Base-by-base conservation (phyloP, 176 grass and related monocot genomes). In the Tillandsia fasciculata region DNA sequence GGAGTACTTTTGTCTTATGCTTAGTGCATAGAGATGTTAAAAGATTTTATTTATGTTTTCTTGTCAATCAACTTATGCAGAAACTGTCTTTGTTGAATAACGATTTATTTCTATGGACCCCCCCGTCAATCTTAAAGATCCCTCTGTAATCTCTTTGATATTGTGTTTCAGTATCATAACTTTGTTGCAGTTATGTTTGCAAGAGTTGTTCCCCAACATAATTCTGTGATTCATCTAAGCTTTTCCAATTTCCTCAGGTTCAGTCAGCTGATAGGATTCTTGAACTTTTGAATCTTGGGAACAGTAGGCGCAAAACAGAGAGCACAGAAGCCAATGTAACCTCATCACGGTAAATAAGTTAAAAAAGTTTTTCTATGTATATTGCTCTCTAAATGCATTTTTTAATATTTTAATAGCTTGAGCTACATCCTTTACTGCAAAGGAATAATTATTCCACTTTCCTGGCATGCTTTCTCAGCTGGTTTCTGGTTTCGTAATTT, bases 241-340 rank as follows among this genome's bases (percentile, higher is more conserved):
- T 56, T 11, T 56, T 61, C 22, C 10, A 58, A 53, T 83, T 68
- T 67, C 18, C 1, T 68, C 70, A 99, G 94, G 94, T 99, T 82
- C 89, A 99, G 26, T 90, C 94, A 71, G 90, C 94, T 77, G 87
- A 99, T 77, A 99, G 80, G 75, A 99, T 99, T 74, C 89, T 99
- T 81, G 94, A 99, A 85, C 84, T 99, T 64, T 89, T 99, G 48
- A 99, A 86, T 82, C 83, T 99, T 77, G 94, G 94, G 70, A 99
- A 99, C 29, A 90, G 82, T 64, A 83, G 94, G 59, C 94, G 94
- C 64, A 99, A 99, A 82, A 99, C 87, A 80, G 94, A 99, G 74
- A 99, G 87, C 70, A 99, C 94, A 8, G 87, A 93, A 79, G 90
- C 94, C 77, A 99, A 99, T 63, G 70, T 80, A 78, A 99, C 94